Evolutionary conservation across 495 filamentous ascomycete genomes (phyloP).

Genomic region (Talaromyces proteolyticus): DNA sequence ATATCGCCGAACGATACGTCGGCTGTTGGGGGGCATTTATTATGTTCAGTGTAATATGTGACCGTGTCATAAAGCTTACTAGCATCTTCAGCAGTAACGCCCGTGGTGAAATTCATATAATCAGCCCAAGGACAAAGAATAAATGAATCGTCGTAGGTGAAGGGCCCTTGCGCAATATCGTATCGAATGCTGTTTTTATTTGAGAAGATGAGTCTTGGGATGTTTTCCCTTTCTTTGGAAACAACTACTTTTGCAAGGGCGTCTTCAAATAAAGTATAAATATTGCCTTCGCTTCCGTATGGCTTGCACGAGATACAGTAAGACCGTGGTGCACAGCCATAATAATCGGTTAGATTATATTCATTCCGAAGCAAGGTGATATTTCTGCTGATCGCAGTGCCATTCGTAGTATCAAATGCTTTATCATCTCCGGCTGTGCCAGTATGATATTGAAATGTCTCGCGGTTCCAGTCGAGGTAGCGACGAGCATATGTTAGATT

Average conservation of each 20-base stretch:
- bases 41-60: neutral
- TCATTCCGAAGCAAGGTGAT: conserved; percentile 18
- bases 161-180: conserved; percentile 33
- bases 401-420: conserved; percentile 18
- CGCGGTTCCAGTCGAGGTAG: neutral
- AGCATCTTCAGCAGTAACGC: conserved; percentile 26
- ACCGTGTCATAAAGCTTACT: conserved; percentile 27
- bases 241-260: conserved; percentile 24
- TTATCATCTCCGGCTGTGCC: neutral
- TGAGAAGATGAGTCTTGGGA: conserved; percentile 26
- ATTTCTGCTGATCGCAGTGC: conserved; percentile 14
- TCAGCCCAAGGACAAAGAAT: conserved; percentile 30
- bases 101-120: conserved; percentile 24
- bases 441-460: neutral
- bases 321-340: conserved; percentile 32
- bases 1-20: too few relatives aligned
- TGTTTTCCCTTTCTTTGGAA: conserved; percentile 18
- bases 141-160: conserved; percentile 29
- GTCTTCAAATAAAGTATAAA: conserved; percentile 22
- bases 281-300: conserved; percentile 21
- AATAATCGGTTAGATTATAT: conserved; percentile 24
- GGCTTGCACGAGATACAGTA: conserved; percentile 32
- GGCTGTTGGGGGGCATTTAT: neutral
- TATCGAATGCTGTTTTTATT: conserved; percentile 32
- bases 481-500: neutral